Evolutionary conservation across 352 stramenopile genomes (phyloP).

Genomic region (Phytopythium montanum): DNA sequence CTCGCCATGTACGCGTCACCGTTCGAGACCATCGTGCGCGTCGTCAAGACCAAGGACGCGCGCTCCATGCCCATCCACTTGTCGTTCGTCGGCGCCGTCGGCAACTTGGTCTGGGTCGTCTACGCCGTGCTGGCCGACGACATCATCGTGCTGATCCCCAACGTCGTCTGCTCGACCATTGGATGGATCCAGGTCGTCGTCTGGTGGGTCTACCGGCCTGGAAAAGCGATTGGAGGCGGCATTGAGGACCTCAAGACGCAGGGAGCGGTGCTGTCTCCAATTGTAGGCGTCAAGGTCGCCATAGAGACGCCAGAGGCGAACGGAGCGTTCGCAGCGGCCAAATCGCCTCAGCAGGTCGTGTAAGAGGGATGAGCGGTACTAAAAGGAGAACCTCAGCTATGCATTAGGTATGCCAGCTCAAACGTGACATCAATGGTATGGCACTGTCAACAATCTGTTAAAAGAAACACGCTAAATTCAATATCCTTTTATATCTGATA

Average conservation of each 20-base stretch:
- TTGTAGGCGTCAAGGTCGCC: not conserved
- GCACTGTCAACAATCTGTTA: too few relatives aligned
- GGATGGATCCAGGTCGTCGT: constrained; percentile 20
- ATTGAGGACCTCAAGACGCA: not conserved
- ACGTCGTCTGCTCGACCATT: constrained; percentile 18
- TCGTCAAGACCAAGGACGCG: constrained; percentile 22
- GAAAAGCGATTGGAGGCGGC: not conserved
- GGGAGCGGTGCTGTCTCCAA: not conserved
- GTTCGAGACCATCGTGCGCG: constrained; percentile 17
- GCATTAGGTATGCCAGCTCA: too few relatives aligned
- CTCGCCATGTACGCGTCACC: constrained; percentile 16
- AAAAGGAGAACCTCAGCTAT: too few relatives aligned
- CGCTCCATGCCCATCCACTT: constrained; percentile 35
- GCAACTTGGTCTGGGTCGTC: constrained; percentile 27
- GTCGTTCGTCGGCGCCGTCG: constrained; percentile 20
- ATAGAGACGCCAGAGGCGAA: not conserved
- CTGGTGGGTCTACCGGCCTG: constrained; percentile 26
- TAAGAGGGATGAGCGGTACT: not conserved
- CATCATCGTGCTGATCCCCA: constrained; percentile 31
- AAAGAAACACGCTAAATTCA: too few relatives aligned
- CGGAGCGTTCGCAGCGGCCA: not conserved
- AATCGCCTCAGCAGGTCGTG: not conserved
- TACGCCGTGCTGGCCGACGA: constrained; percentile 28
- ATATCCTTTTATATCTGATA: too few relatives aligned
- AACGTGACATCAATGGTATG: too few relatives aligned